phyloP scores from a whole-genome alignment of 345 rosid genomes.

The Carallia brachiata region DNA sequence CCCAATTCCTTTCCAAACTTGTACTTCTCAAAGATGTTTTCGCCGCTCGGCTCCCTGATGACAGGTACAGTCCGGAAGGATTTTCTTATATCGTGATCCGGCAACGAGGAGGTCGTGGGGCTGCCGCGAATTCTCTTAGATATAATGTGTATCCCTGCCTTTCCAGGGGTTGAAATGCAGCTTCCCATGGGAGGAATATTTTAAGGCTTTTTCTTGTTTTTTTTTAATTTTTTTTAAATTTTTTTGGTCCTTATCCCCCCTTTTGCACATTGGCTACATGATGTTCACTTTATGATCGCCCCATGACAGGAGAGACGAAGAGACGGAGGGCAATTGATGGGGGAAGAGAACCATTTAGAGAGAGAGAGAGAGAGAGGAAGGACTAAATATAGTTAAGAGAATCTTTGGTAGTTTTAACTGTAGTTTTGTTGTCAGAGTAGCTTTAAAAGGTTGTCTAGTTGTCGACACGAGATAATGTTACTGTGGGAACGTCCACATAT shows the following conservation, averaged over 20 bases:
- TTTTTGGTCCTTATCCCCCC: not conserved
- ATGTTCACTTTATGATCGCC: not conserved
- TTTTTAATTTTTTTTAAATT: too few species aligned
- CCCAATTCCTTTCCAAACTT: slow-evolving; percentile 8
- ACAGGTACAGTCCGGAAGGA: not conserved
- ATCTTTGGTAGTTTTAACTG: too few species aligned
- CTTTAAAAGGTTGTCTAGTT: too few species aligned
- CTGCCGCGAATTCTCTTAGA: not conserved
- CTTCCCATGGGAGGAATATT: slow-evolving; percentile 1
- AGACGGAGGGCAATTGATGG: too few species aligned
- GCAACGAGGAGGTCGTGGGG: not conserved
- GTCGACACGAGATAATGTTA: too few species aligned
- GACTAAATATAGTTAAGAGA: too few species aligned
- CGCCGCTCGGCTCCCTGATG: not conserved
- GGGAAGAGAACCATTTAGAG: too few species aligned
- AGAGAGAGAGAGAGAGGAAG: too few species aligned
- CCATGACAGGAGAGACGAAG: not conserved
- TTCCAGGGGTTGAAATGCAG: not conserved
- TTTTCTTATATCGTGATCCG: not conserved
- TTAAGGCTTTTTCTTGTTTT: not conserved
- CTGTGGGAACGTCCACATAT: too few species aligned
- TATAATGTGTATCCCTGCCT: not conserved
- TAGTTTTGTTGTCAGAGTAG: too few species aligned
- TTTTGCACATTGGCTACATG: not conserved
- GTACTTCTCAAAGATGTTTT: slow-evolving; percentile 4